Conservation (phyloP, 2,329 filamentous ascomycete species). For the Diaporthe humulicola region DNA sequence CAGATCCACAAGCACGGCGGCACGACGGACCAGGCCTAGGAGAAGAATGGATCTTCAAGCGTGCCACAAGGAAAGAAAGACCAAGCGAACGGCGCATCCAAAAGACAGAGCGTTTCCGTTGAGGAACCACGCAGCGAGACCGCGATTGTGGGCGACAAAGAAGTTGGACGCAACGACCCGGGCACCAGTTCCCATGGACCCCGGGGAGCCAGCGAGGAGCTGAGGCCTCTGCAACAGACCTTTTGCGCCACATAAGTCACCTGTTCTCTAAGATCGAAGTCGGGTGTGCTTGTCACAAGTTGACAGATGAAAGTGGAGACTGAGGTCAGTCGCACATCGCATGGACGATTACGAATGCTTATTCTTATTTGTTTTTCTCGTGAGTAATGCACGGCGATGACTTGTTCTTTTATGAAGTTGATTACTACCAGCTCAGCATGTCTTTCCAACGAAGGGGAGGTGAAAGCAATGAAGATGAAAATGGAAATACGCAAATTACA, state of each 20-base stretch:
- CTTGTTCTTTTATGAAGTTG: constrained; percentile 4
- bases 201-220: background rate
- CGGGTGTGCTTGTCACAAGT: constrained; percentile 10
- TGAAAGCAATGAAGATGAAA: background rate
- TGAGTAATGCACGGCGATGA: constrained; percentile 10
- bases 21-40: constrained; percentile 17
- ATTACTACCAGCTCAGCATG: constrained; percentile 4
- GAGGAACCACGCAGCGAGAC: background rate
- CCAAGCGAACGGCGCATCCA: background rate
- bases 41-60: constrained; percentile 11
- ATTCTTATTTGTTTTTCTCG: constrained; percentile 20
- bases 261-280: background rate
- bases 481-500: background rate
- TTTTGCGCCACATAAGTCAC: background rate
- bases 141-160: background rate
- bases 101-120: background rate
- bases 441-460: background rate
- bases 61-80: background rate
- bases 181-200: background rate
- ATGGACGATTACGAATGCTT: background rate
- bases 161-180: background rate
- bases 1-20: constrained; percentile 20
- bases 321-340: background rate
- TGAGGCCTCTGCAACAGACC: background rate
- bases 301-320: background rate